Evolutionary conservation across 768 basidiomycete genomes (phyloP).

Genomic region (Tylopilus plumbeoviolaceoides): DNA sequence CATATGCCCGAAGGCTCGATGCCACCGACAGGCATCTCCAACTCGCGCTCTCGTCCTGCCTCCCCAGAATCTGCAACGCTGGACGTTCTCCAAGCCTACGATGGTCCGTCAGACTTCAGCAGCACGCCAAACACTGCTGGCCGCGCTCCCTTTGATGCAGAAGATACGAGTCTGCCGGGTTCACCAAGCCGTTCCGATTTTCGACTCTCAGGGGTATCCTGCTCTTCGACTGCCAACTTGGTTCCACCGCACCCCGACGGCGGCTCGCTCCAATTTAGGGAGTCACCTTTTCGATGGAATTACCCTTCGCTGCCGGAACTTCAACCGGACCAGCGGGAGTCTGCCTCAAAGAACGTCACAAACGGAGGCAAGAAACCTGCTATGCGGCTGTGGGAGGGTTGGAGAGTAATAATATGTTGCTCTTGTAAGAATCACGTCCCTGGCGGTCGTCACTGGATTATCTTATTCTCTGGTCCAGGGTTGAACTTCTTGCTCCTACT

Average conservation of each 20-base stretch:
- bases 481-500: constrained; percentile 62
- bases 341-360: background rate
- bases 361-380: constrained; percentile 3
- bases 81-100: constrained; percentile 25
- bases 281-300: constrained; percentile 32
- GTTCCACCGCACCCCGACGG: constrained; percentile 17
- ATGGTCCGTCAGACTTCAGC: constrained; percentile 3
- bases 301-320: constrained; percentile 20
- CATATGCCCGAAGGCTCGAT: constrained; percentile 6
- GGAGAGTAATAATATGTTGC: constrained; percentile 49
- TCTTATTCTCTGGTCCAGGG: constrained; percentile 41
- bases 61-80: constrained; percentile 30
- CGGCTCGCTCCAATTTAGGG: constrained; percentile 14
- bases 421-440: constrained; percentile 44
- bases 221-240: constrained; percentile 20
- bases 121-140: background rate
- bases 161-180: constrained; percentile 3
- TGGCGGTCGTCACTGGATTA: background rate
- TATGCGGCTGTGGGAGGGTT: constrained; percentile 41
- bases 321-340: constrained; percentile 11
- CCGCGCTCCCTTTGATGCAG: constrained; percentile 1
- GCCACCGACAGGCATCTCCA: constrained; percentile 4
- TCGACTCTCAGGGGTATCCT: constrained; percentile 24
- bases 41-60: constrained; percentile 4
- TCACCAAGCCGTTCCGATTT: constrained; percentile 22